phyloP scores from a whole-genome alignment of 495 filamentous ascomycete genomes.

The Hypoxylon fragiforme region DNA sequence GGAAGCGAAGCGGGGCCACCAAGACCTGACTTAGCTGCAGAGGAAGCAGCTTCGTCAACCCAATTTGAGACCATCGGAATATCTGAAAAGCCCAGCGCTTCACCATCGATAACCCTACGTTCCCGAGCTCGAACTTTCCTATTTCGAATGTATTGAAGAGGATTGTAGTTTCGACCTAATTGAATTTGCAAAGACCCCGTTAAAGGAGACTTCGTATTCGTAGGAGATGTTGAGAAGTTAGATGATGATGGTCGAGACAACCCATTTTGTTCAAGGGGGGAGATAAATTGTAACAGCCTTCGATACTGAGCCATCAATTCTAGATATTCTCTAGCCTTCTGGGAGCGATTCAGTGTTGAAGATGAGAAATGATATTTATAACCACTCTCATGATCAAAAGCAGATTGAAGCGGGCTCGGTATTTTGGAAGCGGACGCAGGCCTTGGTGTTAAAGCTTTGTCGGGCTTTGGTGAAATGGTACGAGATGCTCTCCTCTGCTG shows the following conservation, averaged over 20 bases:
- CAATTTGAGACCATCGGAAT: constrained; percentile 68
- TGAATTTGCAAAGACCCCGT: constrained; percentile 15
- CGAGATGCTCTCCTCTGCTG: constrained; percentile 63
- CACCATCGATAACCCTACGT: constrained; percentile 67
- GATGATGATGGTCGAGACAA: constrained; percentile 34
- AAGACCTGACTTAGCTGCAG: constrained; percentile 42
- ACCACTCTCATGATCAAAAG: constrained; percentile 44
- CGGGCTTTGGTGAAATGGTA: constrained; percentile 60
- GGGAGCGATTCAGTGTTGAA: constrained; percentile 75
- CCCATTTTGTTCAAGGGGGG: constrained; percentile 61
- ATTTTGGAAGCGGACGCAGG: constrained; percentile 38
- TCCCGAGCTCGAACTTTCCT: constrained; percentile 76
- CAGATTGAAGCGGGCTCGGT: constrained; percentile 48
- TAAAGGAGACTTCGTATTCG: constrained; percentile 7
- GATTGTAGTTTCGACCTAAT: constrained; percentile 74
- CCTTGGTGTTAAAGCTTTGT: constrained; percentile 42
- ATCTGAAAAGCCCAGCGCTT: constrained; percentile 77
- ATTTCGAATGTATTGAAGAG: constrained; percentile 85
- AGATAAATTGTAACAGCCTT: constrained; percentile 71
- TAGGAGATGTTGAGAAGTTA: constrained; percentile 39
- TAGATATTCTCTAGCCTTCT: constrained; percentile 76
- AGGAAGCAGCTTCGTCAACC: constrained; percentile 68
- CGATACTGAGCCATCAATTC: constrained; percentile 81
- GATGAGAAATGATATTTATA: constrained; percentile 70
- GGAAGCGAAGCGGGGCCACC: constrained; percentile 51